A percentile compares a stretch with the other conserved stretches of the same genome.
Evolutionary conservation across 2,329 filamentous ascomycete species (phyloP).

Genomic region (Neoscytalidium dimidiatum): DNA sequence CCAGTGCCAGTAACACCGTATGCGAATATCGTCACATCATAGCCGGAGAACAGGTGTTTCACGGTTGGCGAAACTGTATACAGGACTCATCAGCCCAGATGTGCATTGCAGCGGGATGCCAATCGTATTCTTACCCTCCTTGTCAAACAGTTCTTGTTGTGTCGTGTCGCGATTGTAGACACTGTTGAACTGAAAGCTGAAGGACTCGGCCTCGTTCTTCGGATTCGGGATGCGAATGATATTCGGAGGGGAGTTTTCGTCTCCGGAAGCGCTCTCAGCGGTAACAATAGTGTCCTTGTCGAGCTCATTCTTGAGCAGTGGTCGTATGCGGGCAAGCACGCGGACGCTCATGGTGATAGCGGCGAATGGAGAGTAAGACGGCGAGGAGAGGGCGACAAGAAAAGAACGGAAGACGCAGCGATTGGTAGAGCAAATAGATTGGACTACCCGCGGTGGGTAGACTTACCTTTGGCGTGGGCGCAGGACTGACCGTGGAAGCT

Average conservation of each 20-base stretch:
- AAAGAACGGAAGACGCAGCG: conserved; percentile 19
- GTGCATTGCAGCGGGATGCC: neutral
- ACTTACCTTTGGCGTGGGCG: conserved; percentile 25
- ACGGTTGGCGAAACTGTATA: conserved; percentile 79
- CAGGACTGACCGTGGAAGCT: neutral
- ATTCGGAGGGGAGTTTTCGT: conserved; percentile 52
- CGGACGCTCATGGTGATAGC: conserved; percentile 61
- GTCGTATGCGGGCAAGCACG: conserved; percentile 88
- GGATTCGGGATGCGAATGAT: conserved; percentile 90
- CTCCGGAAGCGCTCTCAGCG: conserved; percentile 47
- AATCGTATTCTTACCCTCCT: conserved; percentile 67
- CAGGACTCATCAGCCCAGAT: neutral
- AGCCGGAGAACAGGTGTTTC: conserved; percentile 87
- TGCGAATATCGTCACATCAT: conserved; percentile 86
- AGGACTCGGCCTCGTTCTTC: conserved; percentile 88
- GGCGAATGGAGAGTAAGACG: conserved; percentile 5
- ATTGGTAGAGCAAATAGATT: conserved; percentile 26
- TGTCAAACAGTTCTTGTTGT: conserved; percentile 85
- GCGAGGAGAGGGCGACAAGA: neutral
- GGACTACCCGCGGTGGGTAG: conserved; percentile 27
- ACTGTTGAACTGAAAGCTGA: conserved; percentile 91
- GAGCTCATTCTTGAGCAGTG: conserved; percentile 80
- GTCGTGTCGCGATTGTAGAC: conserved; percentile 81
- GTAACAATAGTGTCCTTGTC: conserved; percentile 86
- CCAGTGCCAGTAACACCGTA: conserved; percentile 93